Percentiles rank a stretch among this genome's conserved stretches.
phyloP scores from a whole-genome alignment of 2,329 filamentous ascomycete species.

The Coniochaeta sp. region DNA sequence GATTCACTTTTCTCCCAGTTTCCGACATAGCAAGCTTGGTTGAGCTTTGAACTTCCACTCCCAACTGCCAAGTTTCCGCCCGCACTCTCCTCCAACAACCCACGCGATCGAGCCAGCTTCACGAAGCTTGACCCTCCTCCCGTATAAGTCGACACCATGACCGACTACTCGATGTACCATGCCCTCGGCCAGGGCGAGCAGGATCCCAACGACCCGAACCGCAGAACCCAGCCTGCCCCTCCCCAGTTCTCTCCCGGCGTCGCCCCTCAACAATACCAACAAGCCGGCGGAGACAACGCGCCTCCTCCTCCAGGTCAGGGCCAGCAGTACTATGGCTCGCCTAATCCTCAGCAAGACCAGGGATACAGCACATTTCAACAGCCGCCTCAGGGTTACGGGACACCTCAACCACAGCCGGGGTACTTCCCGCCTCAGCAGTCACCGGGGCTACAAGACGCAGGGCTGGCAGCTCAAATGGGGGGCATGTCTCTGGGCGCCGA shows the following conservation, averaged over 20 bases:
- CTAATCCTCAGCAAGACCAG: conserved; percentile 14
- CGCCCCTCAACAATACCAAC: conserved; percentile 48
- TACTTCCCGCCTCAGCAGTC: conserved; percentile 24
- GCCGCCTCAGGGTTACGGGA: not conserved
- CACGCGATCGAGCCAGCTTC: not conserved
- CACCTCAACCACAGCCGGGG: conserved; percentile 12
- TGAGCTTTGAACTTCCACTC: not conserved
- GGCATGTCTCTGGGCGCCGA: conserved; percentile 61
- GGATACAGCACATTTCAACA: not conserved
- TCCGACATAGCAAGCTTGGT: not conserved
- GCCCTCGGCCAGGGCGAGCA: conserved; percentile 42
- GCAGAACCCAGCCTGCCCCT: conserved; percentile 31
- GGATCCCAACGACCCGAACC: conserved; percentile 45
- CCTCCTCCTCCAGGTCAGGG: conserved; percentile 29
- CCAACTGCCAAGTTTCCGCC: not conserved
- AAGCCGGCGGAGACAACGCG: conserved; percentile 30
- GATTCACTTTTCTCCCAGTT: not conserved
- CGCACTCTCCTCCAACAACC: too few relatives aligned
- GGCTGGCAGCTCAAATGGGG: conserved; percentile 67
- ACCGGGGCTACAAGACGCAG: conserved; percentile 33
- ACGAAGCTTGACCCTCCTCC: not conserved
- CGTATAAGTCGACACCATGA: conserved; percentile 14
- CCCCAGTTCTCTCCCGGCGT: conserved; percentile 45
- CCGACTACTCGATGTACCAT: conserved; percentile 44
- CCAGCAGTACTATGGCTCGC: conserved; percentile 25